phyloP scores from a whole-genome alignment of 768 basidiomycete genomes.

The Phylloporus sp. region DNA sequence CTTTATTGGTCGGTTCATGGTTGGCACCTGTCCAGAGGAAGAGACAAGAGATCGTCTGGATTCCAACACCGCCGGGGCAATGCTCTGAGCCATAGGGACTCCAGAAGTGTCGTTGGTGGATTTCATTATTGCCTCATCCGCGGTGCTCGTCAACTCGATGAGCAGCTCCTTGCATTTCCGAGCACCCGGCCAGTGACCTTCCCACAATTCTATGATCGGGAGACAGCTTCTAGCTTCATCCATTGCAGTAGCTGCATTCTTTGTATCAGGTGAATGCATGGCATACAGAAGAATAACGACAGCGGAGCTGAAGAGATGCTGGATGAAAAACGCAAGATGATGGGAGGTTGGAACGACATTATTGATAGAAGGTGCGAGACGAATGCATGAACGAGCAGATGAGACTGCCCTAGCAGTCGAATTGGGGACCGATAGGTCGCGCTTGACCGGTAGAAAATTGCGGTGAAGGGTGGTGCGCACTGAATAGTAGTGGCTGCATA shows the following conservation, averaged over 20 bases:
- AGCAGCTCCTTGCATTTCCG: conserved; percentile 82
- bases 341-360: conserved; percentile 81
- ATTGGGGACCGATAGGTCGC: conserved; percentile 62
- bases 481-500: conserved; percentile 88
- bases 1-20: conserved; percentile 47
- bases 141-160: conserved; percentile 61
- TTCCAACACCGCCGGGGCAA: conserved; percentile 39
- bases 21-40: conserved; percentile 37
- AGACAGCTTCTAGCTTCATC: conserved; percentile 76
- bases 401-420: conserved; percentile 78
- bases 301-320: conserved; percentile 83
- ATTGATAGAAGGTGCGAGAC: conserved; percentile 78
- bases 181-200: conserved; percentile 84
- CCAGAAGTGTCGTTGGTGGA: conserved; percentile 15
- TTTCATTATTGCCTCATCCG: conserved; percentile 57
- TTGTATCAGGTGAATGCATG: conserved; percentile 72
- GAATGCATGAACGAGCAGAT: conserved; percentile 81
- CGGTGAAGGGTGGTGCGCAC: conserved; percentile 83
- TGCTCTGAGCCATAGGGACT: conserved; percentile 23
- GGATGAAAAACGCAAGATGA: conserved; percentile 85
- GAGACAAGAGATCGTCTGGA: conserved; percentile 52
- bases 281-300: conserved; percentile 81
- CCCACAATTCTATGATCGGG: conserved; percentile 70
- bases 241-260: conserved; percentile 66
- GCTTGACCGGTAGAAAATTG: conserved; percentile 77